A percentile compares a stretch with the other conserved stretches of the same genome.
phyloP scores from a whole-genome alignment of 805 yeast species.

The Kuraishia ogatae region DNA sequence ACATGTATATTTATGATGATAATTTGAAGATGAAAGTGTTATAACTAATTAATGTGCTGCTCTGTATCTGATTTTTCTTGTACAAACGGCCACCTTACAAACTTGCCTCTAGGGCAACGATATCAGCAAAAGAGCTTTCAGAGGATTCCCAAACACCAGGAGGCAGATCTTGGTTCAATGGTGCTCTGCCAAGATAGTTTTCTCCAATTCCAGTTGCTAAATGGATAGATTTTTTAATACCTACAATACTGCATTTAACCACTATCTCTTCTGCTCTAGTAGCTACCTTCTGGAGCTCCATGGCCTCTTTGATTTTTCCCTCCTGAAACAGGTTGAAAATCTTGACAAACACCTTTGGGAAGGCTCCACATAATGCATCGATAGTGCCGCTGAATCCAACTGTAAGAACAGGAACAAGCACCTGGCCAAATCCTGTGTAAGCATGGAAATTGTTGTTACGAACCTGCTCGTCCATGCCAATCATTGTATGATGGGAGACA shows the following conservation, averaged over 20 bases:
- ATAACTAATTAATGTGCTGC: too few species aligned
- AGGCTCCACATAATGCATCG: conserved; percentile 45
- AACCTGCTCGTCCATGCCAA: conserved; percentile 33
- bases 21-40: too few species aligned
- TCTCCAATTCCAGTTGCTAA: conserved; percentile 33
- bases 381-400: conserved; percentile 43
- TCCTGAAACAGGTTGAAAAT: conserved; percentile 27
- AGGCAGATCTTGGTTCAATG: conserved; percentile 30
- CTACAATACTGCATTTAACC: conserved; percentile 33
- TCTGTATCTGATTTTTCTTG: too few species aligned
- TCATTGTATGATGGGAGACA: conserved; percentile 34
- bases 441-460: conserved; percentile 29
- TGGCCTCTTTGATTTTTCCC: conserved; percentile 34
- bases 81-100: conserved; percentile 2
- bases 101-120: conserved; percentile 6
- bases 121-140: conserved; percentile 6
- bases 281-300: conserved; percentile 29
- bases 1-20: not conserved
- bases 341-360: conserved; percentile 38
- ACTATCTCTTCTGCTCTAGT: conserved; percentile 39
- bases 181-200: conserved; percentile 35
- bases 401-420: conserved; percentile 35
- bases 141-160: conserved; percentile 20
- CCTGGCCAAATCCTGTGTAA: conserved; percentile 44
- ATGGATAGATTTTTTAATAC: conserved; percentile 35